phyloP scores from a whole-genome alignment of 371 early-diverging fungal species.

The Coelomomyces lativittatus region DNA sequence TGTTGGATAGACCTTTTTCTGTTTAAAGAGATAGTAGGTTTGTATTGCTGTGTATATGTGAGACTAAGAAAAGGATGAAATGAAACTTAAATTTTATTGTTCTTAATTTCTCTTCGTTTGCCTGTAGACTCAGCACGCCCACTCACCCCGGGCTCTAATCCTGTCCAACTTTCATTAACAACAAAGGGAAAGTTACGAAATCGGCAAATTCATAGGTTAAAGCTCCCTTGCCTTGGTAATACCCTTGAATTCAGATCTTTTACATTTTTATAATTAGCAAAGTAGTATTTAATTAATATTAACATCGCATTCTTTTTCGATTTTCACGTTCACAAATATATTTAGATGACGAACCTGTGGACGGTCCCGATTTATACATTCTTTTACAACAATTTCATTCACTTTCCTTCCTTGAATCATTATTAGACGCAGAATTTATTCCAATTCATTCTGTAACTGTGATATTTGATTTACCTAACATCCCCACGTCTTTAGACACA shows the following conservation, averaged over 20 bases:
- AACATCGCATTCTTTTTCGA: not conserved
- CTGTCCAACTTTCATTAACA: not conserved
- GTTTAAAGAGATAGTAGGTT: too few relatives aligned
- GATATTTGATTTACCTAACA: too few relatives aligned
- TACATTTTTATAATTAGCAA: not conserved
- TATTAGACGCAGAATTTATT: too few relatives aligned
- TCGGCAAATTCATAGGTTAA: not conserved
- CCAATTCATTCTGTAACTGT: too few relatives aligned
- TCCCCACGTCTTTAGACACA: too few relatives aligned
- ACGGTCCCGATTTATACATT: slow-evolving; percentile 1
- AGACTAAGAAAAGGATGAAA: too few relatives aligned
- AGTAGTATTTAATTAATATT: not conserved
- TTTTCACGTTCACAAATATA: too few relatives aligned
- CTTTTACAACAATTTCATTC: not conserved
- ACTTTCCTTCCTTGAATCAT: not conserved
- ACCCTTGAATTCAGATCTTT: not conserved
- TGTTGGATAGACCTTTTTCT: not conserved
- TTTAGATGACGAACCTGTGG: slow-evolving; percentile 3
- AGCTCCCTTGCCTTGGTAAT: not conserved
- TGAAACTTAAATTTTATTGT: not conserved
- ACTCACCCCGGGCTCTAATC: not conserved
- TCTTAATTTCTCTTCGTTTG: not conserved
- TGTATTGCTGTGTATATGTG: too few relatives aligned
- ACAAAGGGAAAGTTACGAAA: not conserved
- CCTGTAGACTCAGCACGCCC: not conserved